Evolutionary conservation across 1,139 yeast species (phyloP).

Genomic region (Taphrina pruni): DNA sequence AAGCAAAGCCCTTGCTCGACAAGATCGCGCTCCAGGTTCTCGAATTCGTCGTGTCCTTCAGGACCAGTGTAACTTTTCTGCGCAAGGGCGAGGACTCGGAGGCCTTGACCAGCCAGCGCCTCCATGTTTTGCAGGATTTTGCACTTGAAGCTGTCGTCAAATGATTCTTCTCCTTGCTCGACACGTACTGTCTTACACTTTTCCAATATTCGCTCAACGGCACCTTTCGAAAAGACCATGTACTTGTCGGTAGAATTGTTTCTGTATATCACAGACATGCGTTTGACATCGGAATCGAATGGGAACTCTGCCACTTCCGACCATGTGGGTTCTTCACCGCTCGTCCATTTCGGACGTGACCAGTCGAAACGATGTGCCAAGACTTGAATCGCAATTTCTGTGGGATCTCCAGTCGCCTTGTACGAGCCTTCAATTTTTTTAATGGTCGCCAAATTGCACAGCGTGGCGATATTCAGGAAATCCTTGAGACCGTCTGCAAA

Average conservation of each 20-base stretch:
- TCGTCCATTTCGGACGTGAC: conserved; percentile 52
- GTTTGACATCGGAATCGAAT: conserved; percentile 71
- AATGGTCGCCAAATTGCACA: conserved; percentile 75
- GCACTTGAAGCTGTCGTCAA: conserved; percentile 56
- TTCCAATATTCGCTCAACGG: conserved; percentile 71
- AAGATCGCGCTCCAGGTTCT: conserved; percentile 55
- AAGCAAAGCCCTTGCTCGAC: conserved; percentile 66
- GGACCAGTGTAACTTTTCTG: conserved; percentile 43
- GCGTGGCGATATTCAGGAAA: conserved; percentile 67
- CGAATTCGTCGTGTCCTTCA: conserved; percentile 34
- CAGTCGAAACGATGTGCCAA: conserved; percentile 65
- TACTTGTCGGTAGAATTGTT: conserved; percentile 52
- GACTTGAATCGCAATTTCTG: conserved; percentile 82
- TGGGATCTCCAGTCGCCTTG: conserved; percentile 85
- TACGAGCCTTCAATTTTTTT: conserved; percentile 56
- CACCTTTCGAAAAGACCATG: conserved; percentile 71
- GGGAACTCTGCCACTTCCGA: conserved; percentile 70
- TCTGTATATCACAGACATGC: conserved; percentile 52
- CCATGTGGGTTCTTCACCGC: conserved; percentile 49
- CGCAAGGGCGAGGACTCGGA: conserved; percentile 77
- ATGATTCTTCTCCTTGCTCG: conserved; percentile 47
- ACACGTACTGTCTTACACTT: conserved; percentile 56
- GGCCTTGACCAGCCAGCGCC: conserved; percentile 68
- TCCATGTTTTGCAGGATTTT: conserved; percentile 65
- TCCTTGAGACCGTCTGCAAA: conserved; percentile 50